phyloP scores from a whole-genome alignment of 495 filamentous ascomycete genomes.

The Aspergillus ostianus region DNA sequence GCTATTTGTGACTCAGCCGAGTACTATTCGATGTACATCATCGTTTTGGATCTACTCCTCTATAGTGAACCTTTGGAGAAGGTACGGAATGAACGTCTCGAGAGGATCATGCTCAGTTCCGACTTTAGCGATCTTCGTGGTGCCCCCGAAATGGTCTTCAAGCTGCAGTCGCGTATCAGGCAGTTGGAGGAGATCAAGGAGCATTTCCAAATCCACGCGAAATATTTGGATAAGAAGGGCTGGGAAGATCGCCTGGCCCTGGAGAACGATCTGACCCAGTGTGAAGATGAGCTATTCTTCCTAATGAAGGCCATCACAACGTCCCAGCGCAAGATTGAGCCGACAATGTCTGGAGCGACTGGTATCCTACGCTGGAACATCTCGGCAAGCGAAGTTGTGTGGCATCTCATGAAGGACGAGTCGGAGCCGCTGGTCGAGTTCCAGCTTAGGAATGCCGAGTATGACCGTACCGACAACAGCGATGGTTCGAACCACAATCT shows the following conservation, averaged over 20 bases:
- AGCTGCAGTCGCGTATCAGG: slow-evolving; percentile 85
- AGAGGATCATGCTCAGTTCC: slow-evolving; percentile 99
- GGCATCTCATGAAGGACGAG: slow-evolving; percentile 87
- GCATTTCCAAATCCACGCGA: slow-evolving; percentile 89
- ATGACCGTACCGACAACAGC: slow-evolving; percentile 90
- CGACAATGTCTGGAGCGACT: slow-evolving; percentile 60
- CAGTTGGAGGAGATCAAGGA: slow-evolving; percentile 97
- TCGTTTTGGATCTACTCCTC: slow-evolving; percentile 88
- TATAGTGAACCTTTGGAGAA: slow-evolving; percentile 97
- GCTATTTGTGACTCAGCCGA: slow-evolving; percentile 94
- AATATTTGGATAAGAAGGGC: slow-evolving; percentile 80
- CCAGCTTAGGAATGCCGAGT: slow-evolving; percentile 82
- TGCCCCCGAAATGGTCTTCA: slow-evolving; percentile 88
- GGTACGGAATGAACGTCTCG: slow-evolving; percentile 84
- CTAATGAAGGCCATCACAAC: slow-evolving; percentile 99
- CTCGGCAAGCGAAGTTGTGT: slow-evolving; percentile 87
- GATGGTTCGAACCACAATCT: slow-evolving; percentile 95
- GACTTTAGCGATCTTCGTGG: slow-evolving; percentile 97
- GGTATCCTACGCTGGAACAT: slow-evolving; percentile 88
- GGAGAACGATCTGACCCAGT: slow-evolving; percentile 82
- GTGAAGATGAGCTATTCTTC: slow-evolving; percentile 98
- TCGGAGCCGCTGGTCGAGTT: slow-evolving; percentile 91
- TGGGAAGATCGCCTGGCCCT: slow-evolving; percentile 86
- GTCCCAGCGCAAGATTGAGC: slow-evolving; percentile 80
- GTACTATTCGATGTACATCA: slow-evolving; percentile 97